These are phyloP conservation scores for Martiniozyma abietophila DNA, from an alignment of 805 yeast species.

Conservation along the genomic window DNA sequence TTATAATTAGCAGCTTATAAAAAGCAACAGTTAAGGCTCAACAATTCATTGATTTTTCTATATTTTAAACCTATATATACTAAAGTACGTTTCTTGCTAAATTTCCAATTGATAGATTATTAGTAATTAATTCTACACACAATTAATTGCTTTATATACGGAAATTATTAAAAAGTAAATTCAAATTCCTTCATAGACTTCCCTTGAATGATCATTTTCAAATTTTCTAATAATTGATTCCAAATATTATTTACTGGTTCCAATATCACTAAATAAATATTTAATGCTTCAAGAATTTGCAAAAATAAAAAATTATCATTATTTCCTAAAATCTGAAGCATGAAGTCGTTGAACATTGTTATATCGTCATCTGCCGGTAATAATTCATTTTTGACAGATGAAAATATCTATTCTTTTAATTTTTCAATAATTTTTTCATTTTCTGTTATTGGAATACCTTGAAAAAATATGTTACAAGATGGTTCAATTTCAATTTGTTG, in stretches of 20 bases:
- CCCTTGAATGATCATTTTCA: conserved; percentile 10
- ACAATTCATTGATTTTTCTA: too few relatives aligned
- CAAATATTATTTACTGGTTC: conserved; percentile 15
- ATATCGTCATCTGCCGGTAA: conserved; percentile 21
- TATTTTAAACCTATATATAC: too few relatives aligned
- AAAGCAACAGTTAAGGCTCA: too few relatives aligned
- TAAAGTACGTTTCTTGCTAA: too few relatives aligned
- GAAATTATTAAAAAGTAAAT: conserved; percentile 9
- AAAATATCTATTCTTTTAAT: conserved; percentile 20
- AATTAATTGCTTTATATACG: neutral
- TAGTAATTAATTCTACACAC: too few relatives aligned
- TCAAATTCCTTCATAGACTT: conserved; percentile 9
- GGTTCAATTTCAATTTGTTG: neutral
- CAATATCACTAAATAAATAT: conserved; percentile 7
- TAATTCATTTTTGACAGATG: conserved; percentile 12
- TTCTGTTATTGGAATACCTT: conserved; percentile 15
- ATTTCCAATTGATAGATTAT: too few relatives aligned
- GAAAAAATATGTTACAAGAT: too few relatives aligned
- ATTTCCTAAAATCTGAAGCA: conserved; percentile 18
- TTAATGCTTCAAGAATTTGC: conserved; percentile 14
- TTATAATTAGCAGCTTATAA: too few relatives aligned
- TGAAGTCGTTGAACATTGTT: conserved; percentile 21
- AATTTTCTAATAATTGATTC: conserved; percentile 13
- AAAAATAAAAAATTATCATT: conserved; percentile 16
- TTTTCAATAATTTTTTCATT: conserved; percentile 12